Conservation (phyloP, 2,329 filamentous ascomycete species). For the Fusarium tuaranense region DNA sequence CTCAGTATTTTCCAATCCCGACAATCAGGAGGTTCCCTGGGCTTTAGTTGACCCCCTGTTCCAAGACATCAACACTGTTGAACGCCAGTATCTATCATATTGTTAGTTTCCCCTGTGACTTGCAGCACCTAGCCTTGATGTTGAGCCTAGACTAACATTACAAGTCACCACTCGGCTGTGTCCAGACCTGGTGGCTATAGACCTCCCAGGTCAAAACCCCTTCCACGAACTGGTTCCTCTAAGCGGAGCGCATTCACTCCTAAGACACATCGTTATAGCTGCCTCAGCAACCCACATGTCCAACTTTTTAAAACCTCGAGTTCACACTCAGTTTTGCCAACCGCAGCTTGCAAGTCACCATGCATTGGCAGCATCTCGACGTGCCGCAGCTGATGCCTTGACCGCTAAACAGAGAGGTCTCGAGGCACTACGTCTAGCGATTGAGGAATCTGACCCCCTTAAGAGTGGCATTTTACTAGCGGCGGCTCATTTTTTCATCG, state of each 20-base stretch:
- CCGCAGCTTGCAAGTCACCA: neutral
- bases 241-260: neutral
- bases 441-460: neutral
- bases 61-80: neutral
- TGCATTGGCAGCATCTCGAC: neutral
- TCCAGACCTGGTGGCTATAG: slow-evolving; percentile 7
- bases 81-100: slow-evolving; percentile 13
- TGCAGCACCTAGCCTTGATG: too few relatives aligned
- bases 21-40: neutral
- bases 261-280: slow-evolving; percentile 5
- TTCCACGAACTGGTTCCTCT: neutral
- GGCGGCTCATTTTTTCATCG: slow-evolving; percentile 5
- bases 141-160: neutral
- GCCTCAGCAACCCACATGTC: slow-evolving; percentile 18
- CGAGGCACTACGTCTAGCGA: neutral
- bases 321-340: neutral
- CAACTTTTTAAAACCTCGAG: neutral
- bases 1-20: neutral
- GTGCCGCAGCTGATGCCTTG: slow-evolving; percentile 1
- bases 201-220: slow-evolving; percentile 7
- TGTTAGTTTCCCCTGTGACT: slow-evolving; percentile 50
- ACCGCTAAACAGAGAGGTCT: slow-evolving; percentile 3
- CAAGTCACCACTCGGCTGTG: slow-evolving; percentile 9
- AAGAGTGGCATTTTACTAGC: neutral
- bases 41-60: slow-evolving; percentile 1